These are phyloP conservation scores for Peniophora sp. DNA, from an alignment of 1,284 basidiomycete species.

Conservation along the genomic window DNA sequence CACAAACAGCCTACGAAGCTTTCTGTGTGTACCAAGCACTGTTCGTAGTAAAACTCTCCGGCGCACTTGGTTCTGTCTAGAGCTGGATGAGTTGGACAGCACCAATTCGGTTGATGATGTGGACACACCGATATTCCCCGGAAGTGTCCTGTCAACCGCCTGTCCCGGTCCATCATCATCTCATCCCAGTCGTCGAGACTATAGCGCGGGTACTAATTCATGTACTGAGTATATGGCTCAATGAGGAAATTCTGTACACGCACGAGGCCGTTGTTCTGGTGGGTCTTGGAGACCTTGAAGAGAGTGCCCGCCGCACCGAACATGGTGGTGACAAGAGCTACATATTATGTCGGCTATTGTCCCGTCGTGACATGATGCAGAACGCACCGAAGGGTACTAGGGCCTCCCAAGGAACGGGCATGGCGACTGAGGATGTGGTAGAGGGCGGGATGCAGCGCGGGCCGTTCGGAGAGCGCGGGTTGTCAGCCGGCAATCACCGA, in stretches of 20 bases:
- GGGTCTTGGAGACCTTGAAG: slow-evolving; percentile 66
- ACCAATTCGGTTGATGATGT: slow-evolving; percentile 1
- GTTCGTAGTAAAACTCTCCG: slow-evolving; percentile 69
- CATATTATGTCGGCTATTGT: background rate
- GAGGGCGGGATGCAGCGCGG: background rate
- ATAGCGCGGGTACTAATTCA: slow-evolving; percentile 83
- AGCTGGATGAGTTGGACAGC: slow-evolving; percentile 1
- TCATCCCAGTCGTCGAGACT: slow-evolving; percentile 84
- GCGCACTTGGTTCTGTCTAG: slow-evolving; percentile 68
- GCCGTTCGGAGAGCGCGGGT: too few relatives aligned
- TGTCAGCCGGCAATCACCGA: too few relatives aligned
- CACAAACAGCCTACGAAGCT: slow-evolving; percentile 14
- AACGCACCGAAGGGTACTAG: slow-evolving; percentile 82
- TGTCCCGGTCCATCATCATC: slow-evolving; percentile 92
- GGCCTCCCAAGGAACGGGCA: slow-evolving; percentile 95
- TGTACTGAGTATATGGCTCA: slow-evolving; percentile 1
- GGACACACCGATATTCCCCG: slow-evolving; percentile 77
- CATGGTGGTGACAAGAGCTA: slow-evolving; percentile 81
- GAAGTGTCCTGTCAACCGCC: slow-evolving; percentile 78
- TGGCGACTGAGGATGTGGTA: slow-evolving; percentile 21
- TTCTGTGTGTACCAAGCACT: slow-evolving; percentile 72
- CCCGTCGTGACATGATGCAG: background rate
- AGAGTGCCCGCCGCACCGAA: slow-evolving; percentile 86
- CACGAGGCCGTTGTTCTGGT: slow-evolving; percentile 66
- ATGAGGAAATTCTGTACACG: background rate